A percentile compares a stretch with the other conserved stretches of the same genome.
These are phyloP conservation scores for Apium graveolens DNA, from an alignment of 129 eudicot genomes.

Conservation along the genomic window DNA sequence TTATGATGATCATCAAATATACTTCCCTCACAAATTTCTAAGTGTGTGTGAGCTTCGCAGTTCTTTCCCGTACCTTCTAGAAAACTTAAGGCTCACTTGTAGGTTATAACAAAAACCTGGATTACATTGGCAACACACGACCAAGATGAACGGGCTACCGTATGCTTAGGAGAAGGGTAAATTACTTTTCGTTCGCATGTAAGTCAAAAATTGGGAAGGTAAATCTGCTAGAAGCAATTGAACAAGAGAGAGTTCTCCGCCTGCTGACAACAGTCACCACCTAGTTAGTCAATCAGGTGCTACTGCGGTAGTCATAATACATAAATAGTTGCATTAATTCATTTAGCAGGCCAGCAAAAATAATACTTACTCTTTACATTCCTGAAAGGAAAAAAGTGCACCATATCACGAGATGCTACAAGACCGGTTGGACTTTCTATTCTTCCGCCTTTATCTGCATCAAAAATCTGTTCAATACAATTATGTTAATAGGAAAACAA, in stretches of 20 bases:
- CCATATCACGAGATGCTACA: slow-evolving; percentile 90
- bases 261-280: slow-evolving; percentile 27
- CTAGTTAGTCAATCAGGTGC: not conserved
- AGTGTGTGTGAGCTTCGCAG: not conserved
- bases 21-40: not conserved
- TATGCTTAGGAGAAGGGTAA: slow-evolving; percentile 32
- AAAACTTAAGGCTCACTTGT: not conserved
- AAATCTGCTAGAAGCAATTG: slow-evolving; percentile 83
- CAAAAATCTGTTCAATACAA: slow-evolving; percentile 50
- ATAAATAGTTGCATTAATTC: not conserved
- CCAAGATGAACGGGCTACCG: not conserved
- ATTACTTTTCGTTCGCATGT: slow-evolving; percentile 65
- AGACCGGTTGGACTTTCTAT: slow-evolving; percentile 89
- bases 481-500: slow-evolving; percentile 1
- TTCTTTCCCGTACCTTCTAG: not conserved
- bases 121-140: slow-evolving; percentile 9
- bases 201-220: slow-evolving; percentile 79
- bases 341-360: not conserved
- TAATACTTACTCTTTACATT: slow-evolving; percentile 62
- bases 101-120: not conserved
- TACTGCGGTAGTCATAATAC: not conserved
- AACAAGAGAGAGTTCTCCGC: slow-evolving; percentile 75
- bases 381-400: slow-evolving; percentile 87
- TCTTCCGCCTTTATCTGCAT: slow-evolving; percentile 82
- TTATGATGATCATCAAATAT: not conserved